Base-by-base conservation (phyloP, 257 asterid genomes). In the Fraxinus anomala region DNA sequence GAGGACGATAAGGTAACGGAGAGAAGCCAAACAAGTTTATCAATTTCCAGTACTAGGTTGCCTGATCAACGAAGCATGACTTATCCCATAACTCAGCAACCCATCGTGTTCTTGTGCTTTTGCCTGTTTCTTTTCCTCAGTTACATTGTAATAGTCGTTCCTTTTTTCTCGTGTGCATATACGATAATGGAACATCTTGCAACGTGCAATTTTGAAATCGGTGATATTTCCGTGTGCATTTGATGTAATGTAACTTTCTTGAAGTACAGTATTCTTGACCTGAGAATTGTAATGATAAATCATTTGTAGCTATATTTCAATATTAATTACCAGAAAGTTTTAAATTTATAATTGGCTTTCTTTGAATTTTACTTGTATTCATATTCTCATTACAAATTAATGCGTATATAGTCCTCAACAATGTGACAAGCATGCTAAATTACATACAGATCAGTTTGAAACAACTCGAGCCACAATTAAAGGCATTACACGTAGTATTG, bases 1-100 rank as follows among this genome's bases (percentile, higher is more conserved):
- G 97, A 44, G 97, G 97, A 54, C 82, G 97, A 88, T 94, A 70
- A 87, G 77, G 68, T 74, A 80, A 70, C 67, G 30, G 8, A 51
- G 31, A 39, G 8, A 19, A 42, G 75, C 79, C 21, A 42, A 63
- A 63, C 69, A 63, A 63, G 36, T 10, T 63, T n/a, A 63, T 21
- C 14, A 2, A 31, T 76, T 33, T 75, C 36, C 40, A 33, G 68
- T 63, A 63, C 61, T n/a, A 26, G 44, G 44, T 33, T 24, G 40
- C 28, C 30, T 75, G 40, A 26, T 75, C 40, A n/a, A 33, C 31
- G 68, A 67, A 54, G 76, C 79, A 33, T 73, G 28, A 44, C 44
- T 65, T 70, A 6, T 26, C 66, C 61, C 70, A 68, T 79, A 68
- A 40, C 70, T 34, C 68, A 76, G 59, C 39, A 69, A 61, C 24